These are phyloP conservation scores for Pyrrhoderma lamaoense DNA, from an alignment of 1,284 basidiomycete species.

Conservation along the genomic window DNA sequence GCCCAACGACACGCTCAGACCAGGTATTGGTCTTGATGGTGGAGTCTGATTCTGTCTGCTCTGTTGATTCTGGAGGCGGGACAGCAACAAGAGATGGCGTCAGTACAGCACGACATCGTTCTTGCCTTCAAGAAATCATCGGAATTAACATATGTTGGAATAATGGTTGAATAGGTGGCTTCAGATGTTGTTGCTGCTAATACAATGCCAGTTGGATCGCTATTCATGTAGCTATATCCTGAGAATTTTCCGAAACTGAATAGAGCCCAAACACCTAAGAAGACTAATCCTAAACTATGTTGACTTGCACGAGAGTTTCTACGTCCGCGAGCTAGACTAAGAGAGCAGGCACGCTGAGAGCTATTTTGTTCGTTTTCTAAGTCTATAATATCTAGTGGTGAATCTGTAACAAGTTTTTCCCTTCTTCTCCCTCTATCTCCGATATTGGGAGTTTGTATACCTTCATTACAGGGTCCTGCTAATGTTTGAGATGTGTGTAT, in stretches of 20 bases:
- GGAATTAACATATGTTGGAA: no score
- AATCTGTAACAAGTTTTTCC: constrained; percentile 4
- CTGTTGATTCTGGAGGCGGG: constrained; percentile 15
- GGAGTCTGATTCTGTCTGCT: constrained; percentile 17
- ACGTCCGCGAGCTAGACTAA: constrained; percentile 25
- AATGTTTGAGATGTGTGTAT: constrained; percentile 3
- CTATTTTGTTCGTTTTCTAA: constrained; percentile 19
- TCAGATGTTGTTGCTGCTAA: background rate
- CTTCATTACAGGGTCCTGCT: background rate
- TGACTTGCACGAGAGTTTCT: constrained; percentile 52
- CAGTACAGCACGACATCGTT: no score
- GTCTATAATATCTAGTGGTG: constrained; percentile 9
- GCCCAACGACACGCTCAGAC: constrained; percentile 64
- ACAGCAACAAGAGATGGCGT: background rate
- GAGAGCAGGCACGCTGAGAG: constrained; percentile 23
- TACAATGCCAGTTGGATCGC: background rate
- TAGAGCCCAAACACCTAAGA: constrained; percentile 62
- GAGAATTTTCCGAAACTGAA: constrained; percentile 54
- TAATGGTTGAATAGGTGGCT: no score
- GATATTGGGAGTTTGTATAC: background rate
- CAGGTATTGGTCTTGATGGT: constrained; percentile 29
- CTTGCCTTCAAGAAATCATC: no score
- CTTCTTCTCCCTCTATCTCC: background rate
- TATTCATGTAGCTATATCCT: constrained; percentile 22
- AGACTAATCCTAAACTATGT: constrained; percentile 62